Base-by-base conservation (phyloP, 2,329 filamentous ascomycete genomes). In the Endocalyx cinctus region DNA sequence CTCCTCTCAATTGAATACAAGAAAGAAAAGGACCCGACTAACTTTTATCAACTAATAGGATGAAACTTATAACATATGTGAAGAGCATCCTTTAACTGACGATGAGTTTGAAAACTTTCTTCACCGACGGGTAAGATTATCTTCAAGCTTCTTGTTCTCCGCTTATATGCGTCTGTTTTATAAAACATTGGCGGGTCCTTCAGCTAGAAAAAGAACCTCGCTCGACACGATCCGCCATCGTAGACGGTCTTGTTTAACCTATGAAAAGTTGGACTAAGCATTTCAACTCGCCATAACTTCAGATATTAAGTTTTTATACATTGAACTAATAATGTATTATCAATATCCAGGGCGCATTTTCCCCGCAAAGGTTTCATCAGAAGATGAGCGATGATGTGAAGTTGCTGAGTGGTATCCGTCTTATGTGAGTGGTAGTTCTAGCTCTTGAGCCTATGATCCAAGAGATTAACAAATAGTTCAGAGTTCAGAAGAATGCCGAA, bases 31-130 rank as follows among this genome's bases (percentile, higher is more conserved):
- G 25, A 40, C 26, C 27, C 13, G 17, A 14, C 8, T 29, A 32
- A n/a, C 27, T 22, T 27, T 22, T 12, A n/a, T n/a, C n/a, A n/a
- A n/a, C n/a, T n/a, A n/a, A 14, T 38, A 77, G 74, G 66, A 78
- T 51, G 55, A 69, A 16, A 60, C 60, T 10, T 62, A 64, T 42
- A 70, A 77, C 43, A 62, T 60, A 3, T 57, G 57, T 33, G 72
- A 77, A 45, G 67, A 76, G 44, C 72, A 75, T 47, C 49, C 62
- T 7, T 58, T 79, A 39, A 65, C 66, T 7, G 43, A 57, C 17
- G 70, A 74, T 52, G 74, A 79, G 45, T 78, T 79, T 57, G 61
- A 70, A 12, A 78, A 78, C 51, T 79, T 77, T 41, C 50, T 78
- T 7, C 52, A 66, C 27, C 65, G 59, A 29, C 59, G 60, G 50